A percentile compares a stretch with the other conserved stretches of the same genome.
phyloP scores from a whole-genome alignment of 257 asterid species.

The Marsdenia floribunda region DNA sequence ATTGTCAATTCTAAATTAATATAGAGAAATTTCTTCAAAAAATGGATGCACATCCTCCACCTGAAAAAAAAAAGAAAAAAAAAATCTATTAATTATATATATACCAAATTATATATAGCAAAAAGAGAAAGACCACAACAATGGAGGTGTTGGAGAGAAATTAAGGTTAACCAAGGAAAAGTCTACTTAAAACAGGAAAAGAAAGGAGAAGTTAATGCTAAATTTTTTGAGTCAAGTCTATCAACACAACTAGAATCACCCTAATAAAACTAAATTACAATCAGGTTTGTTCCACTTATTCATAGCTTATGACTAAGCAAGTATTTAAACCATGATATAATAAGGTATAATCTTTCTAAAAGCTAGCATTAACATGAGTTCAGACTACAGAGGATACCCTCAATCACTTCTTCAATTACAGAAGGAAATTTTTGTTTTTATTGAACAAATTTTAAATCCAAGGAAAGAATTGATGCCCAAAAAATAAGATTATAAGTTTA shows the following conservation, averaged over 20 bases:
- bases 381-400: background rate
- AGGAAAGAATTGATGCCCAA: background rate
- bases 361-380: background rate
- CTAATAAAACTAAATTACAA: background rate
- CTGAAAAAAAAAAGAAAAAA: no score
- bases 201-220: no score
- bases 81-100: no score
- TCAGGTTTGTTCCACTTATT: background rate
- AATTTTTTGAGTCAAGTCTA: background rate
- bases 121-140: no score
- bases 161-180: no score
- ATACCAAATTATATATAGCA: no score
- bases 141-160: no score
- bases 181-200: no score
- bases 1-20: no score
- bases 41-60: no score
- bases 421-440: background rate
- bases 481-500: background rate
- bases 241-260: background rate
- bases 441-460: background rate
- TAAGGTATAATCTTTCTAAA: background rate
- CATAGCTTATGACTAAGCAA: background rate
- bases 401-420: background rate
- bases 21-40: no score
- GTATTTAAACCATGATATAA: background rate